Percentiles rank a stretch among this genome's conserved stretches.
Evolutionary conservation across 371 early-diverging fungal species (phyloP).

Genomic region (Dipsacomyces acuminosporus): DNA sequence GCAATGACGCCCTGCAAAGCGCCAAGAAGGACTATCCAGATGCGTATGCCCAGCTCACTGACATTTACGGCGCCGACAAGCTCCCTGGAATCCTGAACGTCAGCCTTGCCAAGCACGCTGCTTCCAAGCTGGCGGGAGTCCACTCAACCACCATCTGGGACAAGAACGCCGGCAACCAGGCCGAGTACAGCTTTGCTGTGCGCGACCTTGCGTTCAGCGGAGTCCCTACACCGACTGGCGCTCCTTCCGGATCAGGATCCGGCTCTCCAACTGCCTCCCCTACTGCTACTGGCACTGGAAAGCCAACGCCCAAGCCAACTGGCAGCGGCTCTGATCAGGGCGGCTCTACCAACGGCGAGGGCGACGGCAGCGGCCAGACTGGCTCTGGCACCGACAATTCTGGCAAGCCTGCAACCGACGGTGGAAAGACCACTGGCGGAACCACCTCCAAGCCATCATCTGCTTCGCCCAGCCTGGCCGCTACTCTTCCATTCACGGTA

Average conservation of each 20-base stretch:
- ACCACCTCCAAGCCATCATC: too few species aligned
- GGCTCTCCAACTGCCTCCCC: neutral
- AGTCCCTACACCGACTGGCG: neutral
- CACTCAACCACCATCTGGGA: slow-evolving; percentile 17
- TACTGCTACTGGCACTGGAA: slow-evolving; percentile 1
- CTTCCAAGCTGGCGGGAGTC: slow-evolving; percentile 7
- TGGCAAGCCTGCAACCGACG: too few species aligned
- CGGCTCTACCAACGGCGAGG: too few species aligned
- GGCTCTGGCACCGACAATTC: too few species aligned
- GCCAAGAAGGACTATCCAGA: slow-evolving; percentile 14
- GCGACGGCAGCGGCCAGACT: too few species aligned
- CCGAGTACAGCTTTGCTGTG: slow-evolving; percentile 4
- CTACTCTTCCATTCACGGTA: too few species aligned
- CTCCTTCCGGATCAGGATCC: neutral
- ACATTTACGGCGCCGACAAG: slow-evolving; percentile 12
- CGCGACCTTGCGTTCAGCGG: neutral
- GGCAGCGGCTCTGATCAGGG: too few species aligned
- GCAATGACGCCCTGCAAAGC: slow-evolving; percentile 13
- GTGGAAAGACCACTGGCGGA: too few species aligned
- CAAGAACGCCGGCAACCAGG: slow-evolving; percentile 10
- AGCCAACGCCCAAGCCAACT: too few species aligned
- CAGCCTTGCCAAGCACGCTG: slow-evolving; percentile 11
- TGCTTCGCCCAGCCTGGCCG: too few species aligned
- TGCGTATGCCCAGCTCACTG: slow-evolving; percentile 15
- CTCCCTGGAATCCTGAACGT: slow-evolving; percentile 9